Conservation (phyloP, 225 moss, liverwort and hornwort species). For the Rhytidiadelphus loreus region DNA sequence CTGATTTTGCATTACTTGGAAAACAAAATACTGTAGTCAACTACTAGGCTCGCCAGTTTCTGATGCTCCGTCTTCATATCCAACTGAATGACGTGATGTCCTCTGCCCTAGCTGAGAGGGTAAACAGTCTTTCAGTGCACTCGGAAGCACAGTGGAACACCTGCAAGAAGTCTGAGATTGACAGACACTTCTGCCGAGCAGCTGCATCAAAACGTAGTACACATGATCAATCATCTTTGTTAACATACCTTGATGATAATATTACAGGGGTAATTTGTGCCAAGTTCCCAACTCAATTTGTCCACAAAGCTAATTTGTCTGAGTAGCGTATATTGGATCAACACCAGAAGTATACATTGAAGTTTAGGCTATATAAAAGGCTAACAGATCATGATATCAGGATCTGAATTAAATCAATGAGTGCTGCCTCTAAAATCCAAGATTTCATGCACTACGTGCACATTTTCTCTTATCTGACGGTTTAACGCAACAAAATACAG, state of each 20-base stretch:
- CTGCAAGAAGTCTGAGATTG: not conserved
- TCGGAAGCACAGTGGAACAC: not conserved
- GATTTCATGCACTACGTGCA: not conserved
- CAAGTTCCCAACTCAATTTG: not conserved
- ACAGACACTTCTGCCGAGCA: not conserved
- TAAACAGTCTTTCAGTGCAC: not conserved
- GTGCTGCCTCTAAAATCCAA: not conserved
- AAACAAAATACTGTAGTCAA: not conserved
- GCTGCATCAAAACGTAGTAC: not conserved
- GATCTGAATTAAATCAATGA: not conserved
- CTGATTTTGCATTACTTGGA: not conserved
- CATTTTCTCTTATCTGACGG: not conserved
- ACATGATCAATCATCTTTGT: not conserved
- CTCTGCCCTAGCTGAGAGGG: not conserved
- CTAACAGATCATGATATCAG: not conserved
- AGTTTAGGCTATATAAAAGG: not conserved
- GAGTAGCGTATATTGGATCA: conserved; percentile 11
- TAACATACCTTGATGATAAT: not conserved
- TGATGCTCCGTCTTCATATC: not conserved
- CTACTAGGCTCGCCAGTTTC: not conserved
- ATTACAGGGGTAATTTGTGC: not conserved
- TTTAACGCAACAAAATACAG: not conserved
- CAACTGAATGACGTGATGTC: not conserved
- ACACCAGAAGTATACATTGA: not conserved
- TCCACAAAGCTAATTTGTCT: not conserved